A percentile compares a stretch with the other conserved stretches of the same genome.
These are phyloP conservation scores for Tulasnella calospora DNA, from an alignment of 768 basidiomycete genomes.

Conservation along the genomic window DNA sequence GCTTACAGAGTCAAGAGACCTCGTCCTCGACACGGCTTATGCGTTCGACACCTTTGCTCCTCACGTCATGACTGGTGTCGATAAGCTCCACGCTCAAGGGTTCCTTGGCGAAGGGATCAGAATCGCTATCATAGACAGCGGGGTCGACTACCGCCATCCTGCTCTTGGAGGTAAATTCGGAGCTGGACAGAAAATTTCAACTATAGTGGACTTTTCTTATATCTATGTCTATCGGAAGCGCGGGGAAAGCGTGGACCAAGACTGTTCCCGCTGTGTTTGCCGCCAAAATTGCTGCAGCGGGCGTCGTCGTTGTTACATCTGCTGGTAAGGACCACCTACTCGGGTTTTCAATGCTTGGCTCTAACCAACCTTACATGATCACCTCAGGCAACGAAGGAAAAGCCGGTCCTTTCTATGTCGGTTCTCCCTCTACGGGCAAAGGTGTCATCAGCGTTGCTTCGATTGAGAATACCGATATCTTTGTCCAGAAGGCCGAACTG, in stretches of 20 bases:
- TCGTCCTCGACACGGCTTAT: background rate
- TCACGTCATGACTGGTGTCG: conserved; percentile 23
- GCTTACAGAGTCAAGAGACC: background rate
- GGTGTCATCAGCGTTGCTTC: conserved; percentile 36
- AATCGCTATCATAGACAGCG: background rate
- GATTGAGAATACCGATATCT: conserved; percentile 26
- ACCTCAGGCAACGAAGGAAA: conserved; percentile 33
- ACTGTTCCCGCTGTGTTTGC: conserved; percentile 43
- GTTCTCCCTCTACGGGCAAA: conserved; percentile 35
- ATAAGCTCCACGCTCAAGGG: conserved; percentile 23
- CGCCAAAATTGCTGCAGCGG: conserved; percentile 49
- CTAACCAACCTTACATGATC: too few relatives aligned
- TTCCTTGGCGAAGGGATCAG: conserved; percentile 16
- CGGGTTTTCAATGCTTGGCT: background rate
- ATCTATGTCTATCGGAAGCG: conserved; percentile 8
- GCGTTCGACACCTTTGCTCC: conserved; percentile 6
- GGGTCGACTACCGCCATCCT: conserved; percentile 25
- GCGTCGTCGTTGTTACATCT: conserved; percentile 51
- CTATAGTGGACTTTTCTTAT: conserved; percentile 23
- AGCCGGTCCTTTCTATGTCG: conserved; percentile 37
- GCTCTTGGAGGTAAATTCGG: conserved; percentile 25
- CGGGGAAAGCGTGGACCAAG: background rate
- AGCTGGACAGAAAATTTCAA: conserved; percentile 17
- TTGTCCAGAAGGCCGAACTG: background rate
- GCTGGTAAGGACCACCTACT: background rate